Evolutionary conservation across 2,329 filamentous ascomycete species (phyloP), one percentile per base, ranked within the genome.

Genomic region (Aspergillus fructus): DNA sequence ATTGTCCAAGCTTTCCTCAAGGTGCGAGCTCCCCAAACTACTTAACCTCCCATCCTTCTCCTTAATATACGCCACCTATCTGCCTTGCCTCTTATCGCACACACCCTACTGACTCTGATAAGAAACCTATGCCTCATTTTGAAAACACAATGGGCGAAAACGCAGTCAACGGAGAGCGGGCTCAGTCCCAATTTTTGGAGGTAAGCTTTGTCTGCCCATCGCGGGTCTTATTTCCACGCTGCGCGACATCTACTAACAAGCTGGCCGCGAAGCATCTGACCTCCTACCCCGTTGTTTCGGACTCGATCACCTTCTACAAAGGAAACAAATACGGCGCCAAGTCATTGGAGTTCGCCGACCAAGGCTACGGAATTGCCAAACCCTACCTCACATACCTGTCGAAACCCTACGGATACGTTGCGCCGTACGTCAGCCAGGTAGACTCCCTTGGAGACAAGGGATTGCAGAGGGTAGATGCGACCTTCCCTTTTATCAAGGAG

Each of bases 391-490:
- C 90, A 27, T 91, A 91, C 77, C 79, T 97, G 67, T 76, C 86
- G 67, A 89, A 84, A 66, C 92, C 93, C 37, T 93, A 91, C 79
- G 82, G 85, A 70, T 94, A 90, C 73, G 84, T 96, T 62, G 87
- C 87, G 52, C 93, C 93, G 1, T 97, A 97, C 76, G 84, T 96
- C 64, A 81, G 85, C 73, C 91, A 88, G 74, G 93, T 87, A 69
- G 94, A 97, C 73, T 78, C 84, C 58, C 77, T 96, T 52, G 89
- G 88, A 64, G 87, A 91, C 75, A 81, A 85, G 72, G 85, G 88
- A n/a, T 81, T 93, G 63, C 79, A 76, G 67, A 85, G 83, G 69
- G 79, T 93, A 66, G 90, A 93, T 64, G 77, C 84, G 72, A 83
- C 79, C 62, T 88, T 92, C 73, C 90, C 90, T 52, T 81, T 84